Percentiles rank a stretch among this genome's conserved stretches.
Evolutionary conservation across 495 filamentous ascomycete genomes (phyloP).

Genomic region (Tuber indicum): DNA sequence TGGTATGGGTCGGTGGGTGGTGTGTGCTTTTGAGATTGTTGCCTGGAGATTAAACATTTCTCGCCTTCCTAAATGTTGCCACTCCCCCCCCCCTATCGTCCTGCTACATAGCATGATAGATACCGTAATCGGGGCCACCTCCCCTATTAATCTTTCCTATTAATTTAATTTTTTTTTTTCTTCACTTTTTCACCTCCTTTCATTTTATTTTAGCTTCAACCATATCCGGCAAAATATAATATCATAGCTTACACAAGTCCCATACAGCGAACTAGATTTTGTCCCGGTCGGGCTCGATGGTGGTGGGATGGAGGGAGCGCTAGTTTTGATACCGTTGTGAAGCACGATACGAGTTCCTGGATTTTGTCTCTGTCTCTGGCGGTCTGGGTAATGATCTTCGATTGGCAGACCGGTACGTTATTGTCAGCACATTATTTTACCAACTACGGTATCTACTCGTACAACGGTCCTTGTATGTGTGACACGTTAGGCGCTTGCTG

Average conservation of each 20-base stretch:
- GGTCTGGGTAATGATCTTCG: background rate
- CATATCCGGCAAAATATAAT: background rate
- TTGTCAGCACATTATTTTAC: background rate
- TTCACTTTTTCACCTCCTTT: background rate
- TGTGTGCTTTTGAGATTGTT: background rate
- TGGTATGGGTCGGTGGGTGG: background rate
- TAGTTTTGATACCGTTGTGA: background rate
- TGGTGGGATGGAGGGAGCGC: background rate
- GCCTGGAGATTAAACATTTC: background rate
- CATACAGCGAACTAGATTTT: background rate
- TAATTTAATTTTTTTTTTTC: background rate
- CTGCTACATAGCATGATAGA: background rate
- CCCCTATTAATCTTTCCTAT: background rate
- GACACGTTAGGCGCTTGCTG: background rate
- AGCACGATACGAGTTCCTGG: conserved; percentile 1
- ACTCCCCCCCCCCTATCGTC: background rate
- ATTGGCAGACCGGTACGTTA: background rate
- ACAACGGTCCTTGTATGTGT: background rate
- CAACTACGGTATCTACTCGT: background rate
- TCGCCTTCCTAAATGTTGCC: background rate
- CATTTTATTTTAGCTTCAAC: background rate
- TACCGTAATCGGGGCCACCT: background rate
- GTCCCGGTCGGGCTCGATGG: background rate
- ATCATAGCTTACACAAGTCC: background rate
- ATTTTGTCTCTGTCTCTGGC: background rate